Conservation (phyloP, 805 yeast species). For the Deakozyma indianensis region DNA sequence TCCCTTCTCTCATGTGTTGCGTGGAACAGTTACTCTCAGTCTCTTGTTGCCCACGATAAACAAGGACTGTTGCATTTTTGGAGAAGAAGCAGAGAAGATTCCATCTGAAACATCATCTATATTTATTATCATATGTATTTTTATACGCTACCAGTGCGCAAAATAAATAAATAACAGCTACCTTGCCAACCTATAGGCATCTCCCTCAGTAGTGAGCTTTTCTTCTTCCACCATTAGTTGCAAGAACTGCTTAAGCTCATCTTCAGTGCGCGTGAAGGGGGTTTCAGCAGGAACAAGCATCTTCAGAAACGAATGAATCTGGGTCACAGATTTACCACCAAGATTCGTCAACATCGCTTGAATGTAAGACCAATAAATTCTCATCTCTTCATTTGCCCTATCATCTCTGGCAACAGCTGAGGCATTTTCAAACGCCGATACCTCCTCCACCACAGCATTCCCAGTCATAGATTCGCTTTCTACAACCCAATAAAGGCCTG, state of each 20-base stretch:
- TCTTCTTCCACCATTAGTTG: constrained; percentile 31
- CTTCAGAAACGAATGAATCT: constrained; percentile 39
- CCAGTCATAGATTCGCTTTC: constrained; percentile 21
- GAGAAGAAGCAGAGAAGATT: background rate
- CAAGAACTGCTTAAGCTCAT: constrained; percentile 30
- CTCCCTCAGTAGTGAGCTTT: constrained; percentile 23
- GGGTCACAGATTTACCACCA: constrained; percentile 32
- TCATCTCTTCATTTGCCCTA: constrained; percentile 21
- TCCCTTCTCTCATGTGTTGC: background rate
- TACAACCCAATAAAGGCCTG: constrained; percentile 22
- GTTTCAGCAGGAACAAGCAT: constrained; percentile 42
- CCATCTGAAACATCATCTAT: background rate
- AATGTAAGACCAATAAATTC: constrained; percentile 33
- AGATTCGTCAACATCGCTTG: constrained; percentile 43
- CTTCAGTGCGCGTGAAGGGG: constrained; percentile 24
- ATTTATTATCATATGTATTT: too few relatives aligned
- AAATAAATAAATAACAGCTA: too few relatives aligned
- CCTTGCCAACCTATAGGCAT: constrained; percentile 21
- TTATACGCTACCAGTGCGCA: too few relatives aligned
- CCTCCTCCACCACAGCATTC: constrained; percentile 1
- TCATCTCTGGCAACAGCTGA: constrained; percentile 15
- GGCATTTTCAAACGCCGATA: constrained; percentile 3
- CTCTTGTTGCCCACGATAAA: background rate
- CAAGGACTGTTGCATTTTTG: background rate
- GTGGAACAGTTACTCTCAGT: background rate